Base-by-base conservation (phyloP, 257 asterid genomes). In the Cordia subcordata region DNA sequence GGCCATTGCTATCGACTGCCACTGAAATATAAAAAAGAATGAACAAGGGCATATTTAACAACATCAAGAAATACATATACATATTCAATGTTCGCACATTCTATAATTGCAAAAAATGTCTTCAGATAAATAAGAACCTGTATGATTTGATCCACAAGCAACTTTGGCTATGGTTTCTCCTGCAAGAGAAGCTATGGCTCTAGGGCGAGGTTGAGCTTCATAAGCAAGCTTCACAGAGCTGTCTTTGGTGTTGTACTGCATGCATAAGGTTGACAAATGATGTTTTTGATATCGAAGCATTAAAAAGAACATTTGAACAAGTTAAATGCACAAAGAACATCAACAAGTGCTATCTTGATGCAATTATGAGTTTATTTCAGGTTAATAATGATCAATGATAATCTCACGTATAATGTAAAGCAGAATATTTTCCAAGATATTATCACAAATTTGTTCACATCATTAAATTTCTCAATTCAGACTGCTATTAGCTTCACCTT, bases 141-240 rank as follows among this genome's bases (percentile, higher is more conserved):
- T 82, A 77, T 93, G 99, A 79, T 93, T 93, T 68, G 85, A 68
- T 79, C 99, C 99, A 56, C 97, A 89, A 46, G 97, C 97, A 65
- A 75, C 96, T 77, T 93, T 93, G 51, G 83, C 95, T 55, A 93
- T 80, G 56, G 96, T 86, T 75, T 86, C 95, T 50, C 88, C 95
- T n/a, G 97, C 62, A 64, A 89, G 88, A 72, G 95, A 72, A 38
- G 92, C 82, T 62, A 89, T 79, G 39, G 96, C 91, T 77, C 53
- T 80, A 60, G 99, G 99, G 53, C 82, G 87, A 55, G 97, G 96
- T 79, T 93, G 99, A 68, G 97, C 87, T 84, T 93, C 99, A 79
- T 93, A 93, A 49, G 90, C 99, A 75, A 93, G 97, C 79, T 46
- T 86, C 67, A 93, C 99, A 37, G 99, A 89, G 83, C 97, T 85